Percentiles rank a stretch among this genome's conserved stretches.
Evolutionary conservation across 2,329 filamentous ascomycete species (phyloP).

Genomic region (Dryadomyces quercivorus): DNA sequence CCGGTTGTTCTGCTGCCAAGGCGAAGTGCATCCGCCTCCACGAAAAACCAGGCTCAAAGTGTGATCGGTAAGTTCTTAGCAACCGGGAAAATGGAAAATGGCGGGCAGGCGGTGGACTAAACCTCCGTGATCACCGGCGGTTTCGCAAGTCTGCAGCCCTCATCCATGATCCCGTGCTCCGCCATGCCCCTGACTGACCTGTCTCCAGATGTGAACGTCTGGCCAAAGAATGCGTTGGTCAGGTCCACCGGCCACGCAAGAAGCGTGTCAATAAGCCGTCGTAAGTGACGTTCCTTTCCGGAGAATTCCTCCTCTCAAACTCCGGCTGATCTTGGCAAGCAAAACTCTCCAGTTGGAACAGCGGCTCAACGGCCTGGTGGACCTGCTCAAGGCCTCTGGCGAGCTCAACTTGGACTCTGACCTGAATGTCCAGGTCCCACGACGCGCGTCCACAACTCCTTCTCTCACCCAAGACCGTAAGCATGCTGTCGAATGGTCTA

Average conservation of each 20-base stretch:
- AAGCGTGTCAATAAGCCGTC: slow-evolving; percentile 38
- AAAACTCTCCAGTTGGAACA: slow-evolving; percentile 38
- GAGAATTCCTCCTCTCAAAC: background rate
- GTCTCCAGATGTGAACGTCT: slow-evolving; percentile 31
- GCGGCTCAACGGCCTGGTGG: slow-evolving; percentile 34
- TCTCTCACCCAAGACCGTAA: background rate
- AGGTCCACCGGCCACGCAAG: slow-evolving; percentile 37
- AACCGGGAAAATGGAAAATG: no score
- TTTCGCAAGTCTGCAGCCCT: no score
- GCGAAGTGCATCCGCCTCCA: slow-evolving; percentile 36
- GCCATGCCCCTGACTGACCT: background rate
- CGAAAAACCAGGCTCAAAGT: slow-evolving; percentile 24
- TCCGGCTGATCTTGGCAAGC: slow-evolving; percentile 15
- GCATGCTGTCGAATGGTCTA: no score
- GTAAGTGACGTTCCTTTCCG: slow-evolving; percentile 24
- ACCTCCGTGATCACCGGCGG: background rate
- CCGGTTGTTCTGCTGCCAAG: slow-evolving; percentile 34
- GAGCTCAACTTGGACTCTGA: slow-evolving; percentile 15
- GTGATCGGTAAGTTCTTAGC: slow-evolving; percentile 30
- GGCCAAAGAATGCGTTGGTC: slow-evolving; percentile 32
- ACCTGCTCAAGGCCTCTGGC: slow-evolving; percentile 31
- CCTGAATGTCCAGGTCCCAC: slow-evolving; percentile 3
- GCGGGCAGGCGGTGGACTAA: no score
- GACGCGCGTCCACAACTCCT: background rate
- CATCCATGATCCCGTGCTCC: no score